Evolutionary conservation across 352 stramenopile species (phyloP).

Genomic region (Phytophthora sansomeana): DNA sequence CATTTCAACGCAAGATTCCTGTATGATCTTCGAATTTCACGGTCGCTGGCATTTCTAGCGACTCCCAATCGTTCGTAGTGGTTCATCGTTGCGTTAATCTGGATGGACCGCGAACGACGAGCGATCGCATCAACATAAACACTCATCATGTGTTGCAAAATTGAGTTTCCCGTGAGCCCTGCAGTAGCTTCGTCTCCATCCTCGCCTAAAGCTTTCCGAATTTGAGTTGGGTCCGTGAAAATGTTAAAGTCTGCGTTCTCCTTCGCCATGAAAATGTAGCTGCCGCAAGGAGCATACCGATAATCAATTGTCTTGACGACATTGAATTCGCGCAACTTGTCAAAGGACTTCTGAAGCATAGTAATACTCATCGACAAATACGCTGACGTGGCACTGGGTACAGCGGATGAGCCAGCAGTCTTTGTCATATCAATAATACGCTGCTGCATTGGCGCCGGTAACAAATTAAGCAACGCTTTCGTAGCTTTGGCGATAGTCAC

Average conservation of each 20-base stretch:
- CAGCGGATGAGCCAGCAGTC: constrained; percentile 22
- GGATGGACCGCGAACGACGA: constrained; percentile 72
- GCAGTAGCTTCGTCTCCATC: constrained; percentile 54
- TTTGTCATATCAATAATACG: constrained; percentile 45
- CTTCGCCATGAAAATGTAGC: constrained; percentile 78
- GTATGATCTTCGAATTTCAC: constrained; percentile 80
- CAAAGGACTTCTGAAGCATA: constrained; percentile 79
- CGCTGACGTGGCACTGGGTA: constrained; percentile 60
- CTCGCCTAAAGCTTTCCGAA: constrained; percentile 57
- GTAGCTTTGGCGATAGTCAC: constrained; percentile 83
- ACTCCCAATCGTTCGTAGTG: constrained; percentile 84
- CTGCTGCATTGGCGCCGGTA: constrained; percentile 74
- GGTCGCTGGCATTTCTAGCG: constrained; percentile 58
- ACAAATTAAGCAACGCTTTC: constrained; percentile 67
- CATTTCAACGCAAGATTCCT: constrained; percentile 77
- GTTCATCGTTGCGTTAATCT: constrained; percentile 86
- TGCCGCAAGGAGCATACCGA: constrained; percentile 76
- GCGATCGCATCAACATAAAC: constrained; percentile 78
- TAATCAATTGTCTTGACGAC: constrained; percentile 73
- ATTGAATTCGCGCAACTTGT: constrained; percentile 79
- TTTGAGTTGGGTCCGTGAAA: constrained; percentile 47
- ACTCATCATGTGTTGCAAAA: constrained; percentile 85
- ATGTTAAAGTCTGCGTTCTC: constrained; percentile 60
- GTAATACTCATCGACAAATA: constrained; percentile 84
- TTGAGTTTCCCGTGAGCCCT: constrained; percentile 71